phyloP scores from a whole-genome alignment of 1,284 basidiomycete species.

The Cronartium quercuum region DNA sequence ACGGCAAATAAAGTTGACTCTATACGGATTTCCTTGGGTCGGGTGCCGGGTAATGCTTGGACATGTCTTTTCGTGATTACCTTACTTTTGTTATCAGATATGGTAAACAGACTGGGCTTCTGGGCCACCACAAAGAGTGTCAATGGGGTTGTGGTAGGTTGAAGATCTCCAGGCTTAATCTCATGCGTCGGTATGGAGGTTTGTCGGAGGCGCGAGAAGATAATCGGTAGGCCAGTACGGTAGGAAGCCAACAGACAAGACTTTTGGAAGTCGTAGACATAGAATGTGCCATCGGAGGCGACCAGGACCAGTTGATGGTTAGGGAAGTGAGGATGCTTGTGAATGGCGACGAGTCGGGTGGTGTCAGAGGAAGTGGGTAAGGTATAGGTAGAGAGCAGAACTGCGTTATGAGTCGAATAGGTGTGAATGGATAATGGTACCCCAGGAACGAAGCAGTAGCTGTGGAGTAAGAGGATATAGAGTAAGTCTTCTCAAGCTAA shows the following conservation, averaged over 20 bases:
- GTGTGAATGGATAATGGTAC: conserved; percentile 23
- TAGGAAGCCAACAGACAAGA: conserved; percentile 8
- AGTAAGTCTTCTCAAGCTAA: neutral
- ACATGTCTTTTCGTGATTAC: neutral
- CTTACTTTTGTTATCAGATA: neutral
- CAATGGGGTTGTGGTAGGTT: neutral
- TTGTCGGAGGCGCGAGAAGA: neutral
- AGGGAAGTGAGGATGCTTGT: conserved; percentile 22
- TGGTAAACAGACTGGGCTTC: neutral
- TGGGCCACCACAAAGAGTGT: neutral
- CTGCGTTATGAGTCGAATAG: conserved; percentile 24
- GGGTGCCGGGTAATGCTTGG: neutral
- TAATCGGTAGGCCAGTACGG: neutral
- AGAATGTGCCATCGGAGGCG: conserved; percentile 24
- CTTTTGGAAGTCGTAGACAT: conserved; percentile 15
- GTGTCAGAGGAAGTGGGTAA: conserved; percentile 11
- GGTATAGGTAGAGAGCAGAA: conserved; percentile 6
- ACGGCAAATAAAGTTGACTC: neutral
- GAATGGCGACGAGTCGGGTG: conserved; percentile 16
- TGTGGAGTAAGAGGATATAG: neutral
- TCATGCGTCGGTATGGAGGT: neutral
- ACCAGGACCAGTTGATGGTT: conserved; percentile 20
- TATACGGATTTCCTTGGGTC: neutral
- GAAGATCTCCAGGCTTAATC: neutral
- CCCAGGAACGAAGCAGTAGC: conserved; percentile 12